phyloP scores from a whole-genome alignment of 202 grass and related monocot genomes.

The Schoenoplectus triqueter region DNA sequence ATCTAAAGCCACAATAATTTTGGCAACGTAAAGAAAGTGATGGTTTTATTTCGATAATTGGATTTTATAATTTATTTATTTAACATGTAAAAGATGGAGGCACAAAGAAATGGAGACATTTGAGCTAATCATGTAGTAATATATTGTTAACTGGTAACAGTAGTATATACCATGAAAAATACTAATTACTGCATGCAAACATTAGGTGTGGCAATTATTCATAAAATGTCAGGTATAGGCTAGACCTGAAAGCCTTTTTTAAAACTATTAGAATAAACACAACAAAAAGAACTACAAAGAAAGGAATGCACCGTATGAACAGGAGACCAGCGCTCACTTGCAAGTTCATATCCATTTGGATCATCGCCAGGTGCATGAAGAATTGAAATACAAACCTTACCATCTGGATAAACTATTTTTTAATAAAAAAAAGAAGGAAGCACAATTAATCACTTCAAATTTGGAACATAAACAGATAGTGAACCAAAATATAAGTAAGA shows the following conservation, averaged over 20 bases:
- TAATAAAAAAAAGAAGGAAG: not conserved
- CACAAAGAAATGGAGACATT: not conserved
- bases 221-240: not conserved
- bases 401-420: constrained; percentile 44
- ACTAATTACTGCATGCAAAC: not conserved
- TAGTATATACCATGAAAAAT: not conserved
- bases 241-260: not conserved
- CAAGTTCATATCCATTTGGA: constrained; percentile 77
- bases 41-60: not conserved
- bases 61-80: not conserved
- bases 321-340: constrained; percentile 49
- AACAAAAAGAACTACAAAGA: not conserved
- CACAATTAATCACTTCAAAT: not conserved
- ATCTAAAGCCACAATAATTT: not conserved
- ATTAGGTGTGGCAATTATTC: not conserved
- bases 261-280: not conserved
- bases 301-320: constrained; percentile 45
- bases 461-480: not conserved
- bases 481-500: not conserved
- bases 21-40: not conserved
- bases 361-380: constrained; percentile 64
- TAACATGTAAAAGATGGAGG: not conserved
- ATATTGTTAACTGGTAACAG: not conserved
- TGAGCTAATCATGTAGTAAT: not conserved
- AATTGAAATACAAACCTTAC: constrained; percentile 55